phyloP scores from a whole-genome alignment of 106 monocot species.

The Dendrobium officinale region DNA sequence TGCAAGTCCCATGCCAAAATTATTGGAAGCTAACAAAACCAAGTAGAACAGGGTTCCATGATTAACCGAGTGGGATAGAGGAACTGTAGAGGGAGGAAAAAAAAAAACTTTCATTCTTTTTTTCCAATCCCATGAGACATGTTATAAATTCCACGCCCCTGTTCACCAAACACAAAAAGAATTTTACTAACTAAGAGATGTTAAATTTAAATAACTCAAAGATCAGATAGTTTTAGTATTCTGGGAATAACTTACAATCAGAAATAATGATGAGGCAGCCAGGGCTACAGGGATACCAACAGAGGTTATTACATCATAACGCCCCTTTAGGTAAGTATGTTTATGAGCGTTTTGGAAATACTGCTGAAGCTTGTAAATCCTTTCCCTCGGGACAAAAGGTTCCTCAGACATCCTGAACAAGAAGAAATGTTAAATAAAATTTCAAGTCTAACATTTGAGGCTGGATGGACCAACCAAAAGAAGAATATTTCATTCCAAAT shows the following conservation, averaged over 20 bases:
- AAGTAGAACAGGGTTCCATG: background rate
- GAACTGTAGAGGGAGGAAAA: background rate
- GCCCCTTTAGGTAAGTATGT: slow-evolving; percentile 74
- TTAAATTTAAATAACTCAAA: background rate
- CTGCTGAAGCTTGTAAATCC: slow-evolving; percentile 53
- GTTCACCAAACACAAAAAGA: background rate
- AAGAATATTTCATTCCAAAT: too few species aligned
- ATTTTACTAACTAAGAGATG: background rate
- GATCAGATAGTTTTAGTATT: background rate
- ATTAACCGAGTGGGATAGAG: background rate
- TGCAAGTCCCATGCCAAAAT: background rate
- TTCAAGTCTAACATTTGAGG: background rate
- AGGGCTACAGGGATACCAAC: slow-evolving; percentile 72
- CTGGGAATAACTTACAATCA: slow-evolving; percentile 42
- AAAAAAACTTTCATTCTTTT: slow-evolving; percentile 32
- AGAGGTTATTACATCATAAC: slow-evolving; percentile 63
- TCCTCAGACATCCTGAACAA: slow-evolving; percentile 29
- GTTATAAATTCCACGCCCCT: slow-evolving; percentile 69
- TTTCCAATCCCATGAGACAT: slow-evolving; percentile 73
- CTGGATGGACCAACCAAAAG: too few species aligned
- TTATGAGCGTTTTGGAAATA: slow-evolving; percentile 47
- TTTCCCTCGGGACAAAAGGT: slow-evolving; percentile 47
- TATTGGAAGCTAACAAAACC: too few species aligned
- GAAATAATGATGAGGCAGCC: slow-evolving; percentile 20
- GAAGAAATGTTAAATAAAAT: background rate